These are phyloP conservation scores for Trichaptum fuscoviolaceum DNA, from an alignment of 768 basidiomycete species.

Conservation along the genomic window DNA sequence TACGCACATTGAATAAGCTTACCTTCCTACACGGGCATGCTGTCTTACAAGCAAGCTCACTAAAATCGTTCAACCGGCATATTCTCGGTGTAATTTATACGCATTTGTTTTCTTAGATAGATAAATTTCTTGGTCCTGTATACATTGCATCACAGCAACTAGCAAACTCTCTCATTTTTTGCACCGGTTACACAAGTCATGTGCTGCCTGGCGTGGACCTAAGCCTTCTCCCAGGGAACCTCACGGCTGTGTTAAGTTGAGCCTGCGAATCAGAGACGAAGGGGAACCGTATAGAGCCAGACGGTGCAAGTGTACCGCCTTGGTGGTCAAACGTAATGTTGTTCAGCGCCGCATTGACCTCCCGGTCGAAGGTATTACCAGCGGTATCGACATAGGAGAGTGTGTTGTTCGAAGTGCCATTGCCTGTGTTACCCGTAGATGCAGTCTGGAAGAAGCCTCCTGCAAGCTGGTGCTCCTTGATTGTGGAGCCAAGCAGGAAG, in stretches of 20 bases:
- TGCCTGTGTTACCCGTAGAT: slow-evolving; percentile 48
- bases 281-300: slow-evolving; percentile 5
- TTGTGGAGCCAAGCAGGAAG: slow-evolving; percentile 52
- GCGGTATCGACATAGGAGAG: slow-evolving; percentile 54
- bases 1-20: background rate
- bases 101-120: slow-evolving; percentile 1
- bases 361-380: slow-evolving; percentile 58
- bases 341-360: slow-evolving; percentile 56
- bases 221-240: slow-evolving; percentile 32
- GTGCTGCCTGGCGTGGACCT: background rate
- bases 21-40: background rate
- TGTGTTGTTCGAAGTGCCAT: slow-evolving; percentile 66
- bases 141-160: background rate
- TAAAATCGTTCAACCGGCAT: background rate
- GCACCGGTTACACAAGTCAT: background rate
- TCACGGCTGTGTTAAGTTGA: slow-evolving; percentile 15
- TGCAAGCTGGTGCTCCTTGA: slow-evolving; percentile 52
- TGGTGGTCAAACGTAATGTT: slow-evolving; percentile 56
- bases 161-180: background rate
- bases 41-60: background rate
- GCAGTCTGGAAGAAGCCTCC: slow-evolving; percentile 51
- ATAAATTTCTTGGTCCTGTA: background rate
- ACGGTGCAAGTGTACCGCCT: slow-evolving; percentile 42
- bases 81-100: background rate
- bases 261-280: slow-evolving; percentile 9